Evolutionary conservation across 2,329 filamentous ascomycete genomes (phyloP), one percentile per base, ranked within the genome.

Genomic region (Scorias spongiosa): DNA sequence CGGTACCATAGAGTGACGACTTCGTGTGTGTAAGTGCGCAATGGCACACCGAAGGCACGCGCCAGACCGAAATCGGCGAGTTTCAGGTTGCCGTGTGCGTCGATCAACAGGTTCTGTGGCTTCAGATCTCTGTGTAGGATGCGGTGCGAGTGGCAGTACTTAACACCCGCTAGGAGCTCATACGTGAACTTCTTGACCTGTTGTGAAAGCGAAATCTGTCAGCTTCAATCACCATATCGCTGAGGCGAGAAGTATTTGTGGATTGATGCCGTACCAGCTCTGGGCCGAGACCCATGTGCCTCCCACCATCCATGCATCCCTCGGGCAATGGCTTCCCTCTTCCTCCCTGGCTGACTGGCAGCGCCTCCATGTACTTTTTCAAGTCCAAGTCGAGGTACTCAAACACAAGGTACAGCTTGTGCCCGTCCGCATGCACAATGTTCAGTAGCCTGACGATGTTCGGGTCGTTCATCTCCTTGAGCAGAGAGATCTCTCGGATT

Each of bases 1-100:
- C 88, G 81, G 63, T 94, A 94, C 87, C 87, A 94, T 46, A 94
- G 72, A 1, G 87, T 94, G 47, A 94, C 87, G 48, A 94, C 86
- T 69, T 94, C 87, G 65, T 94, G 87, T 41, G 88, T 93, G 64
- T 93, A 94, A 42, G 87, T 94, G 55, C 87, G 75, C 55, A 94
- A 70, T 3, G 87, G 87, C 12, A 94, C 87, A 64, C 87, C 87
- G 59, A 94, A 94, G 5, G 88, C 88, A 57, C 86, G 77, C 15
- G 86, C 86, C 51, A 93, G 72, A 62, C 86, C 86, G 57, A 93
- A 93, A 72, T 93, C 86, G 18, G 84, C 86, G 58, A 93, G 69
- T 68, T 93, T 93, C 53, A 93, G 71, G 65, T 93, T 93, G 46
- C 85, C 86, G 10, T 93, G 82, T 50, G 78, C 76, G 64, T 91